Base-by-base conservation (phyloP, 2,329 filamentous ascomycete genomes). In the Elsinoe necatrix region DNA sequence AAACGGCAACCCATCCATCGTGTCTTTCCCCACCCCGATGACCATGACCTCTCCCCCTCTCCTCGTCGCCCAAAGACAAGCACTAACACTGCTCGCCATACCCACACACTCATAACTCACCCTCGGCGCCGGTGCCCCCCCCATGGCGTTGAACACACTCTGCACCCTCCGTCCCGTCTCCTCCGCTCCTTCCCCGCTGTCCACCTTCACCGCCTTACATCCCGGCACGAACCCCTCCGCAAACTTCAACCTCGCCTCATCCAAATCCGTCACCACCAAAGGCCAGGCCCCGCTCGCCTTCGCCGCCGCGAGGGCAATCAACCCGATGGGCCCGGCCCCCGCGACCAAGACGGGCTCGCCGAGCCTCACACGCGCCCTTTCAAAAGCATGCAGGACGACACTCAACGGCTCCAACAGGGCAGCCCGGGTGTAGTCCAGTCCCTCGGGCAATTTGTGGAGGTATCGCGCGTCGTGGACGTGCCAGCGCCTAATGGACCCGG, bases 401-500 rank as follows among this genome's bases (percentile, higher is more conserved):
- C 70, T 72, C 1, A 75, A 68, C 3, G 75, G 75, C 76, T 97
- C 92, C 64, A 96, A 83, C 57, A 96, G 75, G 1, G 92, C 91
- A 55, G 90, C 92, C 72, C 96, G 89, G 66, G 91, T 85, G 57
- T 91, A 77, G 0, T 80, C 84, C 55, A 96, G 82, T 61, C 76
- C 73, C 9, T 85, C 81, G 0, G 91, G 90, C 1, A 97, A 81
- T 20, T 35, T 29, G 34, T 93, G 95, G 78, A 90, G 95, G 69
- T 93, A 95, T 69, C 95, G 89, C 61, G 85, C 81, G 1, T 90
- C 87, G 3, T 91, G 79, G n/a, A 78, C 70, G 77, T 92, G 95
- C 76, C 91, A 93, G 50, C 88, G 86, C 0, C 90, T 84, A 55
- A 97, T 77, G 1, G 90, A 95, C 50, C 92, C 91, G 68, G 95